Conservation (phyloP, 2,329 filamentous ascomycete genomes). For the Aspergillus intermedius region DNA sequence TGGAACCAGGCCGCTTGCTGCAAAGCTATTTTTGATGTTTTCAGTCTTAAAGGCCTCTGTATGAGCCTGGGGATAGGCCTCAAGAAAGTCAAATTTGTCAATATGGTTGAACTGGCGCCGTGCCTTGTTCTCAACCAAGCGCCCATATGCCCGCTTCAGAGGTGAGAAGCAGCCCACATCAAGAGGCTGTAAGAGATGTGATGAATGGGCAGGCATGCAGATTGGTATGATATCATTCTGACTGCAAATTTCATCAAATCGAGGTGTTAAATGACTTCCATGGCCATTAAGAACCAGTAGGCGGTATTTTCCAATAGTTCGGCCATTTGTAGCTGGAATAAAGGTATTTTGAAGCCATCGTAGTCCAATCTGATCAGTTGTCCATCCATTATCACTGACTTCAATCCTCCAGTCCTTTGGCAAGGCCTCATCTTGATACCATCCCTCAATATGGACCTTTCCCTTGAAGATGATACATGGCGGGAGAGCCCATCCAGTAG, state of each 20-base stretch:
- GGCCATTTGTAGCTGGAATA: conserved; percentile 21
- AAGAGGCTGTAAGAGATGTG: conserved; percentile 36
- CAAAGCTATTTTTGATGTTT: conserved; percentile 4
- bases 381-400: conserved; percentile 26
- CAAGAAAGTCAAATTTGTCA: too few species aligned
- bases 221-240: conserved; percentile 34
- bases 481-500: neutral
- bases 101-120: too few species aligned
- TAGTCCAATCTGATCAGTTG: conserved; percentile 28
- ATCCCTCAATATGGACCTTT: conserved; percentile 5
- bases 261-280: conserved; percentile 11
- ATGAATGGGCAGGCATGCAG: conserved; percentile 31
- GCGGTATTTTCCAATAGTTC: too few species aligned
- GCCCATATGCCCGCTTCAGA: too few species aligned
- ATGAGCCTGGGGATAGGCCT: conserved; percentile 2
- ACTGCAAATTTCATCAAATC: conserved; percentile 32
- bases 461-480: conserved; percentile 6
- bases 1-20: conserved; percentile 20
- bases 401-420: conserved; percentile 2
- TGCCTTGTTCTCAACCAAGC: too few species aligned
- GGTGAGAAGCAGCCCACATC: too few species aligned
- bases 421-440: conserved; percentile 5
- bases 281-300: too few species aligned
- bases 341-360: conserved; percentile 31
- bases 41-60: neutral